These are phyloP conservation scores for Russula virescens DNA, from an alignment of 768 basidiomycete genomes.

Conservation along the genomic window DNA sequence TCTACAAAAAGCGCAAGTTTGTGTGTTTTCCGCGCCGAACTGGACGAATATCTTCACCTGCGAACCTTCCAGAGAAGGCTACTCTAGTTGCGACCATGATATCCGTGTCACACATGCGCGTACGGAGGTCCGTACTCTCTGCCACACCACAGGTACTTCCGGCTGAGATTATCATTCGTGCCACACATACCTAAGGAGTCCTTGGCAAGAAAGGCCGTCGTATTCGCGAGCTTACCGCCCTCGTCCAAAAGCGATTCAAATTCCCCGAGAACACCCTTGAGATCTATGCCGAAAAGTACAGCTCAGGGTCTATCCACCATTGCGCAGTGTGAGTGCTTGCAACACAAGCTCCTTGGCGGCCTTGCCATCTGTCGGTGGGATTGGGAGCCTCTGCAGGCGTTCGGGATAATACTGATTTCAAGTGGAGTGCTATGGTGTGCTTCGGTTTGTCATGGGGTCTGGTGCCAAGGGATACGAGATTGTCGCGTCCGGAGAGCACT, in stretches of 20 bases:
- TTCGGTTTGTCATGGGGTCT: constrained; percentile 99
- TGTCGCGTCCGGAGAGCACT: constrained; percentile 98
- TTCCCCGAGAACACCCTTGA: constrained; percentile 99
- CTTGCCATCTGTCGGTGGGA: constrained; percentile 95
- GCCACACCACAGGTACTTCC: constrained; percentile 7
- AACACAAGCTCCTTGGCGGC: constrained; percentile 99
- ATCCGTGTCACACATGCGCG: constrained; percentile 99
- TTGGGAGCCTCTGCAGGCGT: background rate
- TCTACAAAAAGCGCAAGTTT: constrained; percentile 99
- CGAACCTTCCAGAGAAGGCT: constrained; percentile 98
- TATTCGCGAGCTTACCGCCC: constrained; percentile 95
- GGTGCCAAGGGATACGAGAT: constrained; percentile 99
- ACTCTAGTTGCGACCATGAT: constrained; percentile 99
- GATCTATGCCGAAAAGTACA: constrained; percentile 98
- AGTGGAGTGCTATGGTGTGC: constrained; percentile 99
- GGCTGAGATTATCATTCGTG: constrained; percentile 99
- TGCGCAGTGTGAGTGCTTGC: constrained; percentile 96
- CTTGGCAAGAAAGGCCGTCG: constrained; percentile 99
- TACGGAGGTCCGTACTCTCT: constrained; percentile 70
- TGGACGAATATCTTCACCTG: constrained; percentile 98
- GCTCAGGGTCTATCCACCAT: constrained; percentile 97
- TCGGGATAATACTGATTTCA: background rate
- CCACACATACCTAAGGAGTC: constrained; percentile 98
- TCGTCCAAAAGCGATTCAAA: constrained; percentile 99
- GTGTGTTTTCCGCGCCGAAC: constrained; percentile 99